phyloP scores from a whole-genome alignment of 768 basidiomycete genomes.

The Leucosporidium creatinivorum region DNA sequence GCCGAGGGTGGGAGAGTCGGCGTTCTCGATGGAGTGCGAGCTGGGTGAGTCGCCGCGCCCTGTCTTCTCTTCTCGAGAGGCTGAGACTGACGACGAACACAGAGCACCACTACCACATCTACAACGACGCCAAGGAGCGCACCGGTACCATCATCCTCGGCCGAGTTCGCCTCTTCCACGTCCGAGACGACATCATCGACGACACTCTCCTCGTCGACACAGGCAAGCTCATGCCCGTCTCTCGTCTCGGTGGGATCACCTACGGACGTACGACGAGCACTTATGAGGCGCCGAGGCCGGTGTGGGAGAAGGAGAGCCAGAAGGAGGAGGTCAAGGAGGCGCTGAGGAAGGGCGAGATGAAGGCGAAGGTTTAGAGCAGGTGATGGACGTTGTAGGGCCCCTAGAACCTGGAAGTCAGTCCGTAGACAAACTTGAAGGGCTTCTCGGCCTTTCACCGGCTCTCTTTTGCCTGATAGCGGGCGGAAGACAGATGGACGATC shows the following conservation, averaged over 20 bases:
- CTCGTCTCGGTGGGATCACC: constrained; percentile 52
- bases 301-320: constrained; percentile 46
- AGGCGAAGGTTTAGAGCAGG: neutral
- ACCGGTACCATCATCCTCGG: constrained; percentile 39
- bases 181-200: constrained; percentile 34
- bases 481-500: too few relatives aligned
- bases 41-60: constrained; percentile 33
- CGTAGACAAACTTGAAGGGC: too few relatives aligned
- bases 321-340: constrained; percentile 25
- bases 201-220: constrained; percentile 26
- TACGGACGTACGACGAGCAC: constrained; percentile 51
- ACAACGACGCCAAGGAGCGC: constrained; percentile 28
- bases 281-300: constrained; percentile 45
- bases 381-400: too few relatives aligned
- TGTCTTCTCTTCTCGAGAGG: too few relatives aligned
- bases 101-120: constrained; percentile 28
- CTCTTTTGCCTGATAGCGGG: too few relatives aligned
- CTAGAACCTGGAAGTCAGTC: too few relatives aligned
- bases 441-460: too few relatives aligned
- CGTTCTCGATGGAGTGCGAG: constrained; percentile 44
- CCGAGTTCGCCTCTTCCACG: constrained; percentile 41
- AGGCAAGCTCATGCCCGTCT: constrained; percentile 38
- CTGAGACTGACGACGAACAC: too few relatives aligned
- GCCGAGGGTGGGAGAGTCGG: constrained; percentile 43
- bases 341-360: neutral